Evolutionary conservation across 129 eudicot species (phyloP).

Genomic region (Arctium lappa): DNA sequence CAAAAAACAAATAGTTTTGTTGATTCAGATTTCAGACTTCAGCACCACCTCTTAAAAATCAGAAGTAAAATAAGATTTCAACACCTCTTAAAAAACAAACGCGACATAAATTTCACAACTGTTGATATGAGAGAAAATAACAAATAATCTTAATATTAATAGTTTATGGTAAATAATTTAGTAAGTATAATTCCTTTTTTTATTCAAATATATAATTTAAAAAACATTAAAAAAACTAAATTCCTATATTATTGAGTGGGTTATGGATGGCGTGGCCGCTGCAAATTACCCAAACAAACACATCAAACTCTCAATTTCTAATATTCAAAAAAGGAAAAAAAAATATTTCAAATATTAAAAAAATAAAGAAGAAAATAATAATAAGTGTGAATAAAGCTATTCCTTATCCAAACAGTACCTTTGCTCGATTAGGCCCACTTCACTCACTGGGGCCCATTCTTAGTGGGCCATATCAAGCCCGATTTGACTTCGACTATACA

Average conservation of each 20-base stretch:
- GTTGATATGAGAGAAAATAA: no score
- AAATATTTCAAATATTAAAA: neutral
- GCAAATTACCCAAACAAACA: slow-evolving; percentile 8
- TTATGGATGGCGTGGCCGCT: neutral
- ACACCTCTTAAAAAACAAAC: no score
- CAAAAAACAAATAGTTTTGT: no score
- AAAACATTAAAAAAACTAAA: no score
- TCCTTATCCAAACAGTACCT: neutral
- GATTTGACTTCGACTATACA: neutral
- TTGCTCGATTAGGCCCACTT: neutral
- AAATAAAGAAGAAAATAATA: neutral
- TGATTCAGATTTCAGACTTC: no score
- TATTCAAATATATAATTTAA: no score
- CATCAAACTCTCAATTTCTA: neutral
- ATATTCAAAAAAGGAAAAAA: neutral
- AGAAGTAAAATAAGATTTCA: no score
- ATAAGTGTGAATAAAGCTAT: neutral
- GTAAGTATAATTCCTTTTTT: no score
- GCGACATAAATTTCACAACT: no score
- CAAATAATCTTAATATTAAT: no score
- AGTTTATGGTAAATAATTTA: no score
- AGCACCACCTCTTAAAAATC: no score
- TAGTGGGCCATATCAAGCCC: neutral
- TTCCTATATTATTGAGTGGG: neutral
- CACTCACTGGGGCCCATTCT: neutral